Evolutionary conservation across 495 filamentous ascomycete species (phyloP).

Genomic region (Annulohypoxylon nitens): DNA sequence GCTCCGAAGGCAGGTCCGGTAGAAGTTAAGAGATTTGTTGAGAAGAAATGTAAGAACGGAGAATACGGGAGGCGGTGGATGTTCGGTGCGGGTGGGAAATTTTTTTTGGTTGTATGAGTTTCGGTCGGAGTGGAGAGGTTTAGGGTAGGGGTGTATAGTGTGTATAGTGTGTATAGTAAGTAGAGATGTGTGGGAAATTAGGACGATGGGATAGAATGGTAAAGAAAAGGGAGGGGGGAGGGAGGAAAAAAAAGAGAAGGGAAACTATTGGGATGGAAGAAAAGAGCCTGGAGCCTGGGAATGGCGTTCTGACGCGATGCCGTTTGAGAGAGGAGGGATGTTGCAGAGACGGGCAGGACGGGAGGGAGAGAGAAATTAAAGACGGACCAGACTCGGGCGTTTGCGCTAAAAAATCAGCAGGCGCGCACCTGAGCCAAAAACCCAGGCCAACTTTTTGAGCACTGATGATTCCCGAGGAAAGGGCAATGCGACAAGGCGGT

Average conservation of each 20-base stretch:
- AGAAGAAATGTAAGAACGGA: conserved; percentile 47
- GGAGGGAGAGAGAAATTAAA: conserved; percentile 47
- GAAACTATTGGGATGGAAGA: conserved; percentile 17
- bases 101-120: conserved; percentile 42
- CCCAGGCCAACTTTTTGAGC: conserved; percentile 32
- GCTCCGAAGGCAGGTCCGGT: conserved; percentile 49
- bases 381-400: conserved; percentile 49
- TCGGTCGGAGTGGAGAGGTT: conserved; percentile 47
- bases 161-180: conserved; percentile 14
- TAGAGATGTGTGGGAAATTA: conserved; percentile 26
- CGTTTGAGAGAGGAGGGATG: conserved; percentile 43
- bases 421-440: conserved; percentile 47
- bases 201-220: conserved; percentile 3
- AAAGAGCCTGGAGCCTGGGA: conserved; percentile 13
- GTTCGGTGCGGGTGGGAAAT: conserved; percentile 52
- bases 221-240: neutral
- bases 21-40: conserved; percentile 35
- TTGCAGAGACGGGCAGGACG: conserved; percentile 46
- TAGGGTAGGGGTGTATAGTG: conserved; percentile 35
- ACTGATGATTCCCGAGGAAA: conserved; percentile 48
- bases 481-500: conserved; percentile 47
- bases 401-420: conserved; percentile 50
- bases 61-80: conserved; percentile 52
- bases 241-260: conserved; percentile 10
- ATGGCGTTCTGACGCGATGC: conserved; percentile 48